Percentiles rank a stretch among this genome's conserved stretches.
These are phyloP conservation scores for Solanum hybrid DNA, from an alignment of 305 asterid genomes.

Conservation along the genomic window DNA sequence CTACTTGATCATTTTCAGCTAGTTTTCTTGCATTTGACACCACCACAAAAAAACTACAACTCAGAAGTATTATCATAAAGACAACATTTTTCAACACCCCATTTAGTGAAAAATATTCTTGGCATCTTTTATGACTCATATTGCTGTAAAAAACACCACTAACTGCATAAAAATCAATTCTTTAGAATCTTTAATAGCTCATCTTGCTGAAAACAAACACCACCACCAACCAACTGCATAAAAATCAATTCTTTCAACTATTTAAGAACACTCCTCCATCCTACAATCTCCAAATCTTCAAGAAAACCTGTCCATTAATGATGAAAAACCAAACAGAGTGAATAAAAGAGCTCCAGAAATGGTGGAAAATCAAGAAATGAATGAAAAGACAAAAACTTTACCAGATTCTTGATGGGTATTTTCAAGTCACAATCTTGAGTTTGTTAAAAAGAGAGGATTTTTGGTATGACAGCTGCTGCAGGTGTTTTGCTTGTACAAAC, in stretches of 20 bases:
- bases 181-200: neutral
- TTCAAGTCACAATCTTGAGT: slow-evolving; percentile 2
- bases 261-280: neutral
- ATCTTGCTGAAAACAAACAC: slow-evolving; percentile 2
- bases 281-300: neutral
- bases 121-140: slow-evolving; percentile 23
- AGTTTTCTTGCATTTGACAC: neutral
- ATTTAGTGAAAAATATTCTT: neutral
- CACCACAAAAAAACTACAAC: neutral
- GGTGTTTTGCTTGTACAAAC: slow-evolving; percentile 1
- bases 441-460: neutral
- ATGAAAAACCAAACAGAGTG: neutral
- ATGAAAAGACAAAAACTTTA: slow-evolving; percentile 7
- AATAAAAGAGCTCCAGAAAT: neutral
- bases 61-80: slow-evolving; percentile 13
- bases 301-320: neutral
- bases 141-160: slow-evolving; percentile 2
- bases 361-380: neutral
- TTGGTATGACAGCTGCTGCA: slow-evolving; percentile 11
- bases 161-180: neutral
- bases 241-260: slow-evolving; percentile 8
- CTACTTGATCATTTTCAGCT: slow-evolving; percentile 26
- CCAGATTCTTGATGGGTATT: slow-evolving; percentile 1
- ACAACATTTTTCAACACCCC: slow-evolving; percentile 21
- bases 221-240: slow-evolving; percentile 25